Conservation (phyloP, 208 protist genomes). For the Crithidia expoeki region DNA sequence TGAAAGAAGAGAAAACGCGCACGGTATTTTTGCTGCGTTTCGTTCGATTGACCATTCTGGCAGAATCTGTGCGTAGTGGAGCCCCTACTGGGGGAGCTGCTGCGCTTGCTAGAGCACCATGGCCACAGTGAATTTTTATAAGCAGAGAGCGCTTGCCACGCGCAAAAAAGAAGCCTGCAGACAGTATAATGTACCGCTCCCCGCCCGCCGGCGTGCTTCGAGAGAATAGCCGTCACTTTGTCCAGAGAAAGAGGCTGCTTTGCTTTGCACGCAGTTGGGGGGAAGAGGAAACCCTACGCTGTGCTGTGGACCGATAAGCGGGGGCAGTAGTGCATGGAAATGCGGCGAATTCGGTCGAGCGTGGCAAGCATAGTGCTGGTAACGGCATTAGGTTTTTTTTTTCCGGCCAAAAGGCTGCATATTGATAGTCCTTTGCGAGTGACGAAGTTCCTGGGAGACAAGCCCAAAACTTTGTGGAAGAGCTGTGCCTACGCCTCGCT, state of each 20-base stretch:
- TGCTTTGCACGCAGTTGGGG: too few species aligned
- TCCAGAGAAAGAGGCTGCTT: too few species aligned
- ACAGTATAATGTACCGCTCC: too few species aligned
- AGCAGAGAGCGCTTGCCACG: slow-evolving; percentile 11
- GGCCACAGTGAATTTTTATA: not conserved
- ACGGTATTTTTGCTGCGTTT: not conserved
- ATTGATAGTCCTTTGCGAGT: not conserved
- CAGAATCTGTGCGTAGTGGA: not conserved
- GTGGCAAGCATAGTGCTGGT: not conserved
- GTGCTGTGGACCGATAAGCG: slow-evolving; percentile 8
- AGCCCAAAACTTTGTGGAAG: not conserved
- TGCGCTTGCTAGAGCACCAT: not conserved
- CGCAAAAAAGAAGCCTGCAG: not conserved
- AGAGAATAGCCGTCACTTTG: not conserved
- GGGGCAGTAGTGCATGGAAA: slow-evolving; percentile 8
- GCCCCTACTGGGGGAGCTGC: not conserved
- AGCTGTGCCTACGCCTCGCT: not conserved
- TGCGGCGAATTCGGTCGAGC: slow-evolving; percentile 3
- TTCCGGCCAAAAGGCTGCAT: not conserved
- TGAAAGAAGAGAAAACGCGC: not conserved
- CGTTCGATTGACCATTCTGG: not conserved
- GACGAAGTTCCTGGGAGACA: not conserved
- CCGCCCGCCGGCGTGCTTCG: not conserved
- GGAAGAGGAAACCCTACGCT: slow-evolving; percentile 10
- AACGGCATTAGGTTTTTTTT: not conserved